These are phyloP conservation scores for Gracilaria domingensis DNA, from an alignment of 23 red algal species.

Conservation along the genomic window DNA sequence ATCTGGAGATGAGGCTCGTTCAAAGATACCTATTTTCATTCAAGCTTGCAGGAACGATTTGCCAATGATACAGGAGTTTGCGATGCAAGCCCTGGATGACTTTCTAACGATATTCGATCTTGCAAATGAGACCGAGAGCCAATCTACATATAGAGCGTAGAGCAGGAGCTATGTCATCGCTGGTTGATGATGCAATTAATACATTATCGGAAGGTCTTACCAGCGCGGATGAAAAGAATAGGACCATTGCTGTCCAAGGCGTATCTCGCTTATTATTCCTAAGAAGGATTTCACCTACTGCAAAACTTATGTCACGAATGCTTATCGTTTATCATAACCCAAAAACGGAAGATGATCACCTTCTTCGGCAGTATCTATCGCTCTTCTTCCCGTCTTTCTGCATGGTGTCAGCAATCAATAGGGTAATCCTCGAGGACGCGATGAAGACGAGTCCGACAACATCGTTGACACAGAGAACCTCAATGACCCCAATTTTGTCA, in stretches of 20 bases:
- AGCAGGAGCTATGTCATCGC: not conserved
- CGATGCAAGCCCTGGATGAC: conserved; percentile 67
- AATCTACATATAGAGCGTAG: not conserved
- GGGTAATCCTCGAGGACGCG: conserved; percentile 61
- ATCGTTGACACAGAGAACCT: conserved; percentile 2
- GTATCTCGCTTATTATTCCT: conserved; percentile 49
- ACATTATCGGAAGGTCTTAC: conserved; percentile 47
- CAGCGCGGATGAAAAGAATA: conserved; percentile 27
- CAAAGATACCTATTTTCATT: conserved; percentile 74
- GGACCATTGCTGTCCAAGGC: conserved; percentile 45
- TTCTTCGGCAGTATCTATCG: conserved; percentile 67
- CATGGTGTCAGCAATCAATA: conserved; percentile 32
- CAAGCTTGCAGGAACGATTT: conserved; percentile 53
- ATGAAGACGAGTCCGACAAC: not conserved
- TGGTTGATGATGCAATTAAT: conserved; percentile 22
- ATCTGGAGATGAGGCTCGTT: conserved; percentile 56
- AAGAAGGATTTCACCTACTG: conserved; percentile 37
- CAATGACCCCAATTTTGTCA: conserved; percentile 23
- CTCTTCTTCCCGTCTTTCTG: conserved; percentile 77
- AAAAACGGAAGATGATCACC: conserved; percentile 60
- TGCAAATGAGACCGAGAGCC: conserved; percentile 17
- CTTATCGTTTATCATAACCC: conserved; percentile 64
- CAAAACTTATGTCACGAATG: conserved; percentile 42
- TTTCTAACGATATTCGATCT: conserved; percentile 76
- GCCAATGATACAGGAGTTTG: conserved; percentile 58